A percentile compares a stretch with the other conserved stretches of the same genome.
Conservation (phyloP, 805 yeast species). For the Sugiyamaella qingdaonensis region DNA sequence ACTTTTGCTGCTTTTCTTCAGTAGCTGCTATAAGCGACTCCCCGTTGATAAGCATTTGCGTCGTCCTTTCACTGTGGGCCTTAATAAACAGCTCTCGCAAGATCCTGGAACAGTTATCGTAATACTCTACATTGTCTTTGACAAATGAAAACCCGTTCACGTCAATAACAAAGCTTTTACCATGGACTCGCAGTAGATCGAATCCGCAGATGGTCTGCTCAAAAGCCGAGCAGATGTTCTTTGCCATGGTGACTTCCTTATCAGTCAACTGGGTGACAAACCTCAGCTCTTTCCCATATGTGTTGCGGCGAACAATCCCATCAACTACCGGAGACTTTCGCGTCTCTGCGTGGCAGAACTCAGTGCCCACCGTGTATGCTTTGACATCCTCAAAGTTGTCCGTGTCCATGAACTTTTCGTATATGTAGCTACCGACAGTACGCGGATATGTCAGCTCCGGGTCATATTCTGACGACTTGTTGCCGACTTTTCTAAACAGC, state of each 20-base stretch:
- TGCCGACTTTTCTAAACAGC: constrained; percentile 91
- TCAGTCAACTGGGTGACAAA: constrained; percentile 75
- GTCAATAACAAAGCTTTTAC: constrained; percentile 87
- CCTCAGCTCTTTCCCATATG: constrained; percentile 95
- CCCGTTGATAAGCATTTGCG: constrained; percentile 32
- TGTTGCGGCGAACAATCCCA: constrained; percentile 94
- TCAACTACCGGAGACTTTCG: constrained; percentile 99
- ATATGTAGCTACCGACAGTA: constrained; percentile 84
- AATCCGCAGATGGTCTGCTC: constrained; percentile 96
- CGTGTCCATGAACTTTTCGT: constrained; percentile 95
- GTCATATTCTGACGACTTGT: constrained; percentile 94
- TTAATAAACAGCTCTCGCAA: constrained; percentile 68
- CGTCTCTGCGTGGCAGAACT: constrained; percentile 95
- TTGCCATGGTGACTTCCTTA: constrained; percentile 78
- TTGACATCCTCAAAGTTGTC: constrained; percentile 98
- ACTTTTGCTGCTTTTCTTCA: constrained; percentile 75
- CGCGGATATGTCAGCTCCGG: constrained; percentile 70
- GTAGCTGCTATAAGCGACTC: constrained; percentile 38
- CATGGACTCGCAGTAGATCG: constrained; percentile 85
- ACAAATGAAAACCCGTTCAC: constrained; percentile 98
- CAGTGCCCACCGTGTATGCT: constrained; percentile 92
- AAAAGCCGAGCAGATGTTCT: constrained; percentile 66
- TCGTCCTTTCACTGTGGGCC: constrained; percentile 39
- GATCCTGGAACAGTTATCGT: constrained; percentile 76
- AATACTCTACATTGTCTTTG: constrained; percentile 82